Conservation (phyloP, 2,329 filamentous ascomycete species). For the Stagonosporopsis vannaccii region DNA sequence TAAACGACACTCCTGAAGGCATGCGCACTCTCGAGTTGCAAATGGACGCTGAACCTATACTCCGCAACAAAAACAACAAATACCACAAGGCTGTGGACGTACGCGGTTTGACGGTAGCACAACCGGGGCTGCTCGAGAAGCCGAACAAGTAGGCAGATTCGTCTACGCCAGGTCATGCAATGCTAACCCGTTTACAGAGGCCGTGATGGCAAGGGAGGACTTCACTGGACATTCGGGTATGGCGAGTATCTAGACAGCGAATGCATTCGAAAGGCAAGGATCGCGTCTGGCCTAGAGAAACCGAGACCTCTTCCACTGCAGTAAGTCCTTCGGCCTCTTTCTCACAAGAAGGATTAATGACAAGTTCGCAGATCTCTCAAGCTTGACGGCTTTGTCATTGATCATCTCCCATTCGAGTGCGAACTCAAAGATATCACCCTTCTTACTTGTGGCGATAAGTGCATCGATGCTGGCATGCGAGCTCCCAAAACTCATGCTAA, state of each 20-base stretch:
- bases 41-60: slow-evolving; percentile 38
- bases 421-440: slow-evolving; percentile 35
- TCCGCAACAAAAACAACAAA: slow-evolving; percentile 25
- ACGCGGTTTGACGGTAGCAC: slow-evolving; percentile 27
- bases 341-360: background rate
- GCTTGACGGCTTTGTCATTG: slow-evolving; percentile 45
- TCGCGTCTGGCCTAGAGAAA: slow-evolving; percentile 33
- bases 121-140: slow-evolving; percentile 23
- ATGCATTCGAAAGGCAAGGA: slow-evolving; percentile 43
- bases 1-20: slow-evolving; percentile 26
- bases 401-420: slow-evolving; percentile 40
- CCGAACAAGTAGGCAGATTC: slow-evolving; percentile 31
- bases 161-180: background rate
- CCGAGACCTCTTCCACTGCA: slow-evolving; percentile 30
- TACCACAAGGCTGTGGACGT: slow-evolving; percentile 37
- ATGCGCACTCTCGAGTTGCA: slow-evolving; percentile 38
- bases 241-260: slow-evolving; percentile 46
- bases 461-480: slow-evolving; percentile 39
- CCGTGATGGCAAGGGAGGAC: slow-evolving; percentile 36
- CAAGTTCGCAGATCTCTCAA: slow-evolving; percentile 28
- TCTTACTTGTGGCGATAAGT: slow-evolving; percentile 35
- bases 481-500: slow-evolving; percentile 27
- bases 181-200: slow-evolving; percentile 28
- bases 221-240: slow-evolving; percentile 37
- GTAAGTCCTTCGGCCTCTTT: slow-evolving; percentile 9